Percentiles rank a stretch among this genome's conserved stretches.
Evolutionary conservation across 306 rosid species (phyloP).

Genomic region (Corylus heterophylla): DNA sequence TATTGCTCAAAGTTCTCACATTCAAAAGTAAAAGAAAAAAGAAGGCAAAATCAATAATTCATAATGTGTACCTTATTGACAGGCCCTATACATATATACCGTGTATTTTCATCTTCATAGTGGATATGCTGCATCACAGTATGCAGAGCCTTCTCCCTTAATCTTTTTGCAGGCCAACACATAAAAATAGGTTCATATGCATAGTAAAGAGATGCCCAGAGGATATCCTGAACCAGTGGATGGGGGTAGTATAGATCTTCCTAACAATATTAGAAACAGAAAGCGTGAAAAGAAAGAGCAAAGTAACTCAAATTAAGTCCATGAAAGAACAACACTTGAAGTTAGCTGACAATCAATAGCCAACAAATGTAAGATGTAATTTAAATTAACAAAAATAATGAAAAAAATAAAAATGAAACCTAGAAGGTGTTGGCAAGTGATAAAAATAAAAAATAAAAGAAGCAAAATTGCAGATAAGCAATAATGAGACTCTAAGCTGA

Average conservation of each 20-base stretch:
- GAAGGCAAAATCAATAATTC: background rate
- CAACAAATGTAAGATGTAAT: background rate
- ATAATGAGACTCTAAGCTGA: background rate
- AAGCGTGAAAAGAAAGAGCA: background rate
- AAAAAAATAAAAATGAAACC: background rate
- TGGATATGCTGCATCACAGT: conserved; percentile 69
- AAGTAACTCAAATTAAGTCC: background rate
- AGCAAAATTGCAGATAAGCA: background rate
- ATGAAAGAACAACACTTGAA: background rate
- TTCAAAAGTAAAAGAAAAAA: background rate
- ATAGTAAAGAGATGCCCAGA: conserved; percentile 74
- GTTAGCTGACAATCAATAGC: background rate
- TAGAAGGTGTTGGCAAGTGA: background rate
- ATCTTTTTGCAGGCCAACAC: conserved; percentile 81
- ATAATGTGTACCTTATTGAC: conserved; percentile 68
- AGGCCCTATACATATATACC: conserved; percentile 86
- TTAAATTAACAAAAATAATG: background rate
- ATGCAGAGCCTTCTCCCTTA: conserved; percentile 68
- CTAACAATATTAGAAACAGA: conserved; percentile 33
- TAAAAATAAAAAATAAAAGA: no score
- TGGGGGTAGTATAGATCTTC: conserved; percentile 92
- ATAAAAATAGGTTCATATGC: conserved; percentile 64
- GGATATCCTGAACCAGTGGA: conserved; percentile 77
- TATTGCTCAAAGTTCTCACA: background rate
- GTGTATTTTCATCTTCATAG: conserved; percentile 95